Conservation (phyloP, 148 eudicot genomes). For the Nepenthes gracilis region DNA sequence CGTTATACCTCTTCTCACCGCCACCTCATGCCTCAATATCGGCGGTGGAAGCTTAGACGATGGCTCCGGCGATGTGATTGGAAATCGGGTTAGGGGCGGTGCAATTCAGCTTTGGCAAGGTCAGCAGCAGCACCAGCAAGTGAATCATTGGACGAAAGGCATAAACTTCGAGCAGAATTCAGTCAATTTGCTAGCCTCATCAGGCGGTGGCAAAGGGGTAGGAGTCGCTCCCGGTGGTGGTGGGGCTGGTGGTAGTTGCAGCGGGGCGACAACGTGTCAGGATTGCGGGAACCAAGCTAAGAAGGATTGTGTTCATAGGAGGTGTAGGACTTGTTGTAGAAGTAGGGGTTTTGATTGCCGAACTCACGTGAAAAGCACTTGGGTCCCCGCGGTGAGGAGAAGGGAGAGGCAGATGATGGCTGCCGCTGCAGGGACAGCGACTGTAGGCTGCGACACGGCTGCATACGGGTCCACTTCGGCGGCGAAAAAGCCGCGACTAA, state of each 20-base stretch:
- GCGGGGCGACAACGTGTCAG: conserved; percentile 39
- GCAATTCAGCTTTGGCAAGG: conserved; percentile 42
- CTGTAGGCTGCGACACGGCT: conserved; percentile 18
- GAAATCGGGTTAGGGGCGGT: conserved; percentile 12
- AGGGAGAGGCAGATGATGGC: conserved; percentile 37
- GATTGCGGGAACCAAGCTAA: conserved; percentile 95
- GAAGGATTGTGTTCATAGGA: conserved; percentile 73
- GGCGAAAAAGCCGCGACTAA: conserved; percentile 58
- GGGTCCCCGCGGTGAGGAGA: conserved; percentile 87
- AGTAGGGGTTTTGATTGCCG: conserved; percentile 85
- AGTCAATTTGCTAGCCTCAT: conserved; percentile 9
- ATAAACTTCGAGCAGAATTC: conserved; percentile 22
- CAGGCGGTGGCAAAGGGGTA: conserved; percentile 8
- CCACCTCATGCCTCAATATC: conserved; percentile 25
- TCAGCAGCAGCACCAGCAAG: conserved; percentile 17
- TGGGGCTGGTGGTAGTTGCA: conserved; percentile 1
- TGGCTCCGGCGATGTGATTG: conserved; percentile 6
- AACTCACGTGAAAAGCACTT: conserved; percentile 93
- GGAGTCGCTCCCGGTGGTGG: conserved; percentile 6
- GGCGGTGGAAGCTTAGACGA: conserved; percentile 3
- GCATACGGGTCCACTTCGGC: conserved; percentile 75
- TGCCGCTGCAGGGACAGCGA: background rate
- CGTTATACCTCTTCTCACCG: conserved; percentile 57
- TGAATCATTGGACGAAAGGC: conserved; percentile 10
- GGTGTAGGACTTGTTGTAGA: conserved; percentile 91